phyloP scores from a whole-genome alignment of 768 basidiomycete species.

The Suillus plorans region DNA sequence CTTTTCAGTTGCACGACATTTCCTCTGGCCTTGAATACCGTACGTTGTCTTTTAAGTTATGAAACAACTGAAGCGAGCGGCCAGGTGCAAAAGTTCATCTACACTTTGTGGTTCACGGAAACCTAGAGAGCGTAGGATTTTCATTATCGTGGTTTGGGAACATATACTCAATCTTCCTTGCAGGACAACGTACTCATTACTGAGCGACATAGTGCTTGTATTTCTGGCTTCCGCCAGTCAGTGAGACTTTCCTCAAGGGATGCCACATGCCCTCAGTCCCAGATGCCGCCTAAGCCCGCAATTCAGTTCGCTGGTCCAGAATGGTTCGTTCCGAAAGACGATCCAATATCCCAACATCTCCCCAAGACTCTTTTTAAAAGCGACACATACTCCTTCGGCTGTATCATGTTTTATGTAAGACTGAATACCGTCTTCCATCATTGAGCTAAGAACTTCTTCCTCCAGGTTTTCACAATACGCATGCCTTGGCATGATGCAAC shows the following conservation, averaged over 20 bases:
- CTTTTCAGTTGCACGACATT: background rate
- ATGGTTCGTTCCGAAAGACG: background rate
- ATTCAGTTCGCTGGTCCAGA: background rate
- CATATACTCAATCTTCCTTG: background rate
- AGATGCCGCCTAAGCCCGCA: background rate
- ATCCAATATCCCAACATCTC: background rate
- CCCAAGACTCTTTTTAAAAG: constrained; percentile 1
- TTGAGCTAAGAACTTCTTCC: background rate
- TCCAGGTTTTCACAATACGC: background rate
- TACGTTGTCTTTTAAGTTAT: background rate
- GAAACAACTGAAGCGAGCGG: background rate
- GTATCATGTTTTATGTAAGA: background rate
- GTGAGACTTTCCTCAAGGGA: background rate
- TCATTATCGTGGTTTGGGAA: no score
- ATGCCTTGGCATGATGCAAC: background rate
- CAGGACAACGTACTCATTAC: constrained; percentile 3
- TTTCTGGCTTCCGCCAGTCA: constrained; percentile 3
- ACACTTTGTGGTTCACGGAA: background rate
- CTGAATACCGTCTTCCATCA: background rate
- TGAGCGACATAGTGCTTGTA: background rate
- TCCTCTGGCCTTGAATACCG: constrained; percentile 2
- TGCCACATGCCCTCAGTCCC: background rate
- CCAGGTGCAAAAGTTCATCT: background rate
- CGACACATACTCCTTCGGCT: background rate
- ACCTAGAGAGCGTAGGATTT: constrained; percentile 1